Percentiles rank a stretch among this genome's conserved stretches.
These are phyloP conservation scores for Syncephalastrum monosporum DNA, from an alignment of 371 early-diverging fungal genomes.

Conservation along the genomic window DNA sequence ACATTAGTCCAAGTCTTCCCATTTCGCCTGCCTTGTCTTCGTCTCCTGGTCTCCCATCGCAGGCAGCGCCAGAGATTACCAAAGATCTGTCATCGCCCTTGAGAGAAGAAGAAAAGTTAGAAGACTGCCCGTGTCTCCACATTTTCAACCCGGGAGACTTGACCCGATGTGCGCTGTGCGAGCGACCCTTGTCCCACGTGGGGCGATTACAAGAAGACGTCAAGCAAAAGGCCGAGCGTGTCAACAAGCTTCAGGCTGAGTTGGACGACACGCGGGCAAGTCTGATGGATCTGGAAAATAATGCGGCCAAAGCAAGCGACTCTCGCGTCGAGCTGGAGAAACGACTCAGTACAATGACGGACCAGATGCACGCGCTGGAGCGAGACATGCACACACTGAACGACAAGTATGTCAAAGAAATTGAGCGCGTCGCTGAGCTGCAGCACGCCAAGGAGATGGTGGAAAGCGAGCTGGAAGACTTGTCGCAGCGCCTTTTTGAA, in stretches of 20 bases:
- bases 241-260: slow-evolving; percentile 31
- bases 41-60: too few relatives aligned
- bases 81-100: not conserved
- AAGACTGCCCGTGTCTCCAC: slow-evolving; percentile 43
- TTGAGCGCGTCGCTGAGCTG: slow-evolving; percentile 87
- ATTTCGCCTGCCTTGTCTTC: too few relatives aligned
- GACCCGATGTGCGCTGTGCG: slow-evolving; percentile 51
- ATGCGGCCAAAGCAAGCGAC: slow-evolving; percentile 33
- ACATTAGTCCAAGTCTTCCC: too few relatives aligned
- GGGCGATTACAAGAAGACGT: slow-evolving; percentile 46
- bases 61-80: not conserved
- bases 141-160: slow-evolving; percentile 24
- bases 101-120: not conserved
- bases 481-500: slow-evolving; percentile 80
- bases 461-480: slow-evolving; percentile 83
- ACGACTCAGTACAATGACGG: slow-evolving; percentile 39
- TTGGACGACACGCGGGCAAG: slow-evolving; percentile 40
- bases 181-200: slow-evolving; percentile 49
- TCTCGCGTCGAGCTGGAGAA: slow-evolving; percentile 41
- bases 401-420: slow-evolving; percentile 80
- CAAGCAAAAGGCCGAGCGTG: slow-evolving; percentile 38
- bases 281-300: slow-evolving; percentile 30
- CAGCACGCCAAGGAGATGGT: slow-evolving; percentile 82
- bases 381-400: slow-evolving; percentile 58
- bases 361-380: slow-evolving; percentile 47